Evolutionary conservation across 176 grass and related monocot genomes (phyloP), one percentile per base, ranked within the genome.

Genomic region (Elaeis guineensis): DNA sequence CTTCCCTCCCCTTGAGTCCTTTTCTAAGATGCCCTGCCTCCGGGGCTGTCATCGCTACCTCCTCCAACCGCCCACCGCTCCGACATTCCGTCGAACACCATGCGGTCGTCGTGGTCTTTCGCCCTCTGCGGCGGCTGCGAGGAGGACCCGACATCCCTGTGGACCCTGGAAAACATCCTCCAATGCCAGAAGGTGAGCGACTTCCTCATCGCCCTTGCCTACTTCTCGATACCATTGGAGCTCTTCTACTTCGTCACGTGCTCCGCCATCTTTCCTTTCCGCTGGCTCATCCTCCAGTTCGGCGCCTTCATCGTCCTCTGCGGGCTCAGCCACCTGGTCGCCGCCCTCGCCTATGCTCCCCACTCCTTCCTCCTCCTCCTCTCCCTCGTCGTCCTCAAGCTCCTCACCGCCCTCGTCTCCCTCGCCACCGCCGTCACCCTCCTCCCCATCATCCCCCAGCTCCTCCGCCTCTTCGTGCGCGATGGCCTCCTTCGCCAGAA

Each of bases 301-400:
- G 64, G 64, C 6, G 64, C 49, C 64, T 66, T 66, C 64, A 66
- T 66, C 21, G 49, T 66, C 16, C 25, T 66, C 16, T 66, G 64
- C 24, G 50, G 64, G 23, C 64, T 66, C 50, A 66, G 24, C 14
- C 64, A 66, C 64, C 25, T 66, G 3, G 16, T 19, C 50, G 12
- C 16, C 17, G 22, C 51, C 50, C 53, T 66, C 64, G 29, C 50
- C 50, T 30, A 59, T 9, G 57, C 57, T 1, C 57, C 25, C 23
- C 57, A 59, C 16, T 26, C 57, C 4, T 59, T 59, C 57, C 2
- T 59, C 24, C 57, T 59, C 15, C 16, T 59, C 22, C 57, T 59
- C 57, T 11, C 57, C 21, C 57, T 59, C 57, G 25, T 24, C 14
- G 57, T 59, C 24, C 57, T 59, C 57, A 59, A 59, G 57, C 25